phyloP scores from a whole-genome alignment of 768 basidiomycete species.

The Mycena polygramma region DNA sequence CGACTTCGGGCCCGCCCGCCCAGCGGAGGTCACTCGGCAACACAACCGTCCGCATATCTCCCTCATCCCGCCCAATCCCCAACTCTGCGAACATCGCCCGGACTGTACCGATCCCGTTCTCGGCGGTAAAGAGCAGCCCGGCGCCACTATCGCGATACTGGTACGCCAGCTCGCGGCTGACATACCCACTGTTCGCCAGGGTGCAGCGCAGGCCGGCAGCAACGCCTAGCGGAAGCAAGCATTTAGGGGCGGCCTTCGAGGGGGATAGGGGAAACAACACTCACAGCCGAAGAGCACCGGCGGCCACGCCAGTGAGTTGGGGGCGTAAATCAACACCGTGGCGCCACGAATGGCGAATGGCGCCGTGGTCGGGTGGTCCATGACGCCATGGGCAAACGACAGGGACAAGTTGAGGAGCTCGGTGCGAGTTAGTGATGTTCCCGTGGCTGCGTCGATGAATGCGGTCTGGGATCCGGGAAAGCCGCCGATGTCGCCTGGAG shows the following conservation, averaged over 20 bases:
- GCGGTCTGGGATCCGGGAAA: constrained; percentile 61
- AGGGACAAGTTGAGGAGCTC: constrained; percentile 68
- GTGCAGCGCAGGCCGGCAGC: constrained; percentile 79
- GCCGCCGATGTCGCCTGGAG: constrained; percentile 51
- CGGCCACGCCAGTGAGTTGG: constrained; percentile 72
- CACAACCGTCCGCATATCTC: constrained; percentile 67
- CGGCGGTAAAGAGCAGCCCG: constrained; percentile 71
- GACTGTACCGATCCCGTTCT: constrained; percentile 66
- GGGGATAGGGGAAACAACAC: constrained; percentile 33
- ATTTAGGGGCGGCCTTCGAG: background rate
- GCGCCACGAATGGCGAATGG: constrained; percentile 61
- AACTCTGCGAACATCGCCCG: constrained; percentile 67
- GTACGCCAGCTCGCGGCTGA: constrained; percentile 72
- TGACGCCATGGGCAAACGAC: constrained; percentile 70
- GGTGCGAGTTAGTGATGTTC: constrained; percentile 65
- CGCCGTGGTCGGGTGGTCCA: constrained; percentile 51
- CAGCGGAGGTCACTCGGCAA: constrained; percentile 63
- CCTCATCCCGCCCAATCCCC: constrained; percentile 61
- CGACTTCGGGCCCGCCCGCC: constrained; percentile 53
- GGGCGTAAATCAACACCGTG: constrained; percentile 74
- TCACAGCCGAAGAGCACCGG: constrained; percentile 57
- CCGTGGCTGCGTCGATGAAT: constrained; percentile 76
- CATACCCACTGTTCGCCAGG: constrained; percentile 82
- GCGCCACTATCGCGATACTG: constrained; percentile 81
- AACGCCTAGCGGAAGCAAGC: constrained; percentile 45